Evolutionary conservation across 768 basidiomycete genomes (phyloP).

Genomic region (Dendrothele bispora): DNA sequence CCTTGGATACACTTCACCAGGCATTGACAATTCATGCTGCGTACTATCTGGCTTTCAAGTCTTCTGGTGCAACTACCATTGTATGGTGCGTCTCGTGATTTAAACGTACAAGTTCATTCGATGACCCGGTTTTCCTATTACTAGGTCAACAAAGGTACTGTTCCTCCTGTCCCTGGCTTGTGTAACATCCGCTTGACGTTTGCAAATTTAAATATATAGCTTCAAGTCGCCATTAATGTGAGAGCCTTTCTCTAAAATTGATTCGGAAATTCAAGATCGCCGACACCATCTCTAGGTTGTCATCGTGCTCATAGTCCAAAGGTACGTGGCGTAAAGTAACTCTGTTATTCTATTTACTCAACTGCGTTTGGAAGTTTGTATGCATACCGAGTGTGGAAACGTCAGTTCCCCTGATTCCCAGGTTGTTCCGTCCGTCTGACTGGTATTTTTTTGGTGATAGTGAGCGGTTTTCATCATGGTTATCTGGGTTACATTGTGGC

Average conservation of each 20-base stretch:
- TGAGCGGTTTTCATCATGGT: constrained; percentile 37
- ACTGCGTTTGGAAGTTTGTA: constrained; percentile 33
- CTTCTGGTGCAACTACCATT: constrained; percentile 32
- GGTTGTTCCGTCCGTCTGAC: background rate
- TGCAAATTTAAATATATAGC: too few relatives aligned
- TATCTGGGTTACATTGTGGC: constrained; percentile 36
- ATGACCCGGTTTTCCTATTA: background rate
- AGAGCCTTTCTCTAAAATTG: constrained; percentile 10
- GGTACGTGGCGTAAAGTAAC: constrained; percentile 23
- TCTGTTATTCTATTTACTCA: background rate
- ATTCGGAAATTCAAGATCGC: background rate
- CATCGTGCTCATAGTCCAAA: constrained; percentile 44
- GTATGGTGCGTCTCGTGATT: constrained; percentile 26
- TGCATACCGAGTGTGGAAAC: constrained; percentile 44
- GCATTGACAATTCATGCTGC: constrained; percentile 32
- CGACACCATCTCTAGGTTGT: constrained; percentile 29
- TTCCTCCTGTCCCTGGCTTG: constrained; percentile 2
- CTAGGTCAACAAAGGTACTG: constrained; percentile 35
- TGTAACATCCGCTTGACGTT: too few relatives aligned
- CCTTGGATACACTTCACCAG: constrained; percentile 35
- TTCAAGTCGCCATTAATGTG: constrained; percentile 44
- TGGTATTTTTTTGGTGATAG: constrained; percentile 11
- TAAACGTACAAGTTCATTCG: background rate
- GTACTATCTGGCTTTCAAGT: constrained; percentile 35
- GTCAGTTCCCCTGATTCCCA: constrained; percentile 28